A percentile compares a stretch with the other conserved stretches of the same genome.
phyloP scores from a whole-genome alignment of 2,329 filamentous ascomycete genomes.

The Dryadomyces sulphureus region DNA sequence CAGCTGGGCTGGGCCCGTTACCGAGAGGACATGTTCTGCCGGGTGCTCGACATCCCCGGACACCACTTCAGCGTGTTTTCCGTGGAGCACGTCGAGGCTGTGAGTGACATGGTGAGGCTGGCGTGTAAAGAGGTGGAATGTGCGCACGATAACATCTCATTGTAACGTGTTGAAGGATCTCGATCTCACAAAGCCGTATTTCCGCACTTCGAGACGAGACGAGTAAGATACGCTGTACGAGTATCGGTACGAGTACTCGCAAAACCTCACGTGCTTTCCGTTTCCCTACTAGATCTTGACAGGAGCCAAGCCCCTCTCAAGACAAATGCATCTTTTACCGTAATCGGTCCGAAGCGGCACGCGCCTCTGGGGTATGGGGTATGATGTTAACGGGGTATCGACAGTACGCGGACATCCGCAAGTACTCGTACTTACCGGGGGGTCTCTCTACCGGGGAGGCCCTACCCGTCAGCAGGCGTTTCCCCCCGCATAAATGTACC shows the following conservation, averaged over 20 bases:
- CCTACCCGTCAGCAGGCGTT: too few relatives aligned
- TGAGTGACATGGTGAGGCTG: conserved; percentile 14
- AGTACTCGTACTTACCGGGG: background rate
- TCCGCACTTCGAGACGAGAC: too few relatives aligned
- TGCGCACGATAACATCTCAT: too few relatives aligned
- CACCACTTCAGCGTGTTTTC: conserved; percentile 36
- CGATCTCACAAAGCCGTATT: too few relatives aligned
- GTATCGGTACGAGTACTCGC: background rate
- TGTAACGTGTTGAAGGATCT: conserved; percentile 15
- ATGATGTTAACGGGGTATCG: background rate
- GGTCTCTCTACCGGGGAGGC: too few relatives aligned
- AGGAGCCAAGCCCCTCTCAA: too few relatives aligned
- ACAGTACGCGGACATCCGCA: background rate
- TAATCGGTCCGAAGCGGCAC: background rate
- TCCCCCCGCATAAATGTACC: background rate
- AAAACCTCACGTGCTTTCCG: too few relatives aligned
- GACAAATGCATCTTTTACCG: background rate
- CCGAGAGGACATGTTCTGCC: conserved; percentile 25
- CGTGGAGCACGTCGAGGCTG: conserved; percentile 13
- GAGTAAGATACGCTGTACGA: background rate
- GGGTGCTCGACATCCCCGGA: conserved; percentile 32
- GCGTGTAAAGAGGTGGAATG: conserved; percentile 16
- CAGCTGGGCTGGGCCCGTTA: conserved; percentile 36
- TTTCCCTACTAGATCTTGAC: too few relatives aligned
- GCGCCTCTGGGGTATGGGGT: background rate